Base-by-base conservation (phyloP, 2,329 filamentous ascomycete genomes). In the Diaporthe nobilis region DNA sequence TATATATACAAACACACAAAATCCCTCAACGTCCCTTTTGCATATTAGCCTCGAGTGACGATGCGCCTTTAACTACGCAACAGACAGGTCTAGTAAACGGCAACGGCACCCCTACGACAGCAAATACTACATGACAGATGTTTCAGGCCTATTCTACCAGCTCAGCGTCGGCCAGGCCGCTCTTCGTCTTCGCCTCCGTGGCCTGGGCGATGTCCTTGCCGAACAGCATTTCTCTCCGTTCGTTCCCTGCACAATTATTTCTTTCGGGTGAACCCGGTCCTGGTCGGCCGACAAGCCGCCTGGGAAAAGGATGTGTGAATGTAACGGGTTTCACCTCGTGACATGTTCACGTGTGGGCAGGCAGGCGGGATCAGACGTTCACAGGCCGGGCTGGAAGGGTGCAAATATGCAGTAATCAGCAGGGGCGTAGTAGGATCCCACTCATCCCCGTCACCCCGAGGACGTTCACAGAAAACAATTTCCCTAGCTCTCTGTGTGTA, bases 1-100 rank as follows among this genome's bases (percentile, higher is more conserved):
- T 70, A 70, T 70, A 70, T 70, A 70, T 25, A 70, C 49, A 70
- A 53, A 70, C 31, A 53, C n/a, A 53, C 6, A 49, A 67, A 67
- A 15, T 20, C 31, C 8, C 22, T 39, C 34, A 15, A 28, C 47
- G 37, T 65, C 34, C 49, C 34, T 55, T 28, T 37, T 28, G 47
- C 34, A 42, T 8, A 13, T 22, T 7, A 5, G 47, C 5, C 34
- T 13, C 5, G 6, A 39, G 47, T 28, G 65, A 70, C 20, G 13
- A 28, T 13, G 37, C n/a, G 15, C 65, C 31, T 28, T 34, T 3
- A 17, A 22, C 22, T 28, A 17, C 7, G 17, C 31, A 12, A 17
- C 13, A 17, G 31, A 49, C 17, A 22, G 10, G 37, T 10, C 17
- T 34, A 6, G 31, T 22, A 57, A 34, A 20, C 17, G 15, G 53